Conservation (phyloP, 208 protist genomes). For the Acanthamoeba culbertsoni region DNA sequence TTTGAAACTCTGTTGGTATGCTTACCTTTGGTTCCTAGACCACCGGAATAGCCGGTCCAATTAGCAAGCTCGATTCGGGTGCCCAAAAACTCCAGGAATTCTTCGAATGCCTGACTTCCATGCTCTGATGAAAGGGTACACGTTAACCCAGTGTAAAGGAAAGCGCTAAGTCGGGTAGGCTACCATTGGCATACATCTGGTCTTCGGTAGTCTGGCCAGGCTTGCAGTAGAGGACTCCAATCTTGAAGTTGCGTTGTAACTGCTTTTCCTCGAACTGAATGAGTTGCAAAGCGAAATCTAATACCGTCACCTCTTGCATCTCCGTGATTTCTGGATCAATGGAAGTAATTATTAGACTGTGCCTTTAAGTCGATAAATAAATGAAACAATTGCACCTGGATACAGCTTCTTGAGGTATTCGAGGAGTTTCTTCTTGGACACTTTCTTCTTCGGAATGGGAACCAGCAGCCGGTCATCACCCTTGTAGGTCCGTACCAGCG, state of each 20-base stretch:
- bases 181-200: slow-evolving; percentile 47
- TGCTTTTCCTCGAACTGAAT: background rate
- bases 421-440: background rate
- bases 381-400: too few relatives aligned
- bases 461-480: background rate
- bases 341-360: too few relatives aligned
- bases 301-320: background rate
- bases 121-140: background rate
- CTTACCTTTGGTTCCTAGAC: slow-evolving; percentile 1
- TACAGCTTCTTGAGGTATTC: background rate
- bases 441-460: background rate
- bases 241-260: slow-evolving; percentile 29
- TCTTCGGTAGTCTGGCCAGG: background rate
- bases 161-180: background rate
- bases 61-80: slow-evolving; percentile 49
- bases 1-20: background rate
- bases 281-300: background rate
- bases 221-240: background rate
- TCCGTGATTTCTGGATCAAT: background rate
- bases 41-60: slow-evolving; percentile 68
- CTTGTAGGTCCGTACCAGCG: background rate
- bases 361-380: too few relatives aligned
- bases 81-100: slow-evolving; percentile 71
- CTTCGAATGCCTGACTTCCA: slow-evolving; percentile 63
- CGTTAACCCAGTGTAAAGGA: background rate